phyloP scores from a whole-genome alignment of 1,284 basidiomycete species.

The Naganishia sp. region DNA sequence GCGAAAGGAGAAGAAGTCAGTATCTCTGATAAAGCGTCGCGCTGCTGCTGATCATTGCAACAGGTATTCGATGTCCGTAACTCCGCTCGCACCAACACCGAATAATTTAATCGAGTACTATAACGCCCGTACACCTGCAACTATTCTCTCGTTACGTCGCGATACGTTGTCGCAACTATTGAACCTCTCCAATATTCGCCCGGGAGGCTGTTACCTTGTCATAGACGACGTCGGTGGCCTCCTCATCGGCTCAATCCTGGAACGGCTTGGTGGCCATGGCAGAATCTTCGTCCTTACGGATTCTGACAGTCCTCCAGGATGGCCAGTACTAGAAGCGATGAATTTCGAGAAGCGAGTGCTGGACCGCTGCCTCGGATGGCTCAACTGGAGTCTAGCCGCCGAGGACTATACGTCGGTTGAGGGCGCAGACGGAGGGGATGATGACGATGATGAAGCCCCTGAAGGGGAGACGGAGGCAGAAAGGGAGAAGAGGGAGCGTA shows the following conservation, averaged over 20 bases:
- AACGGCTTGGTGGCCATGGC: slow-evolving; percentile 82
- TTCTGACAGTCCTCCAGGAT: slow-evolving; percentile 88
- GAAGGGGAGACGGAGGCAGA: slow-evolving; percentile 28
- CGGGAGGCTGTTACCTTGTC: slow-evolving; percentile 82
- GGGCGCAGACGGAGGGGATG: slow-evolving; percentile 40
- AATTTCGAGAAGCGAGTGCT: slow-evolving; percentile 72
- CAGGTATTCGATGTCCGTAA: slow-evolving; percentile 60
- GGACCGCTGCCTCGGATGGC: slow-evolving; percentile 63
- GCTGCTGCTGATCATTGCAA: slow-evolving; percentile 47
- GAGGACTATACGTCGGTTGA: slow-evolving; percentile 60
- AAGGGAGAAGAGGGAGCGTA: slow-evolving; percentile 24
- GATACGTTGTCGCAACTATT: slow-evolving; percentile 89
- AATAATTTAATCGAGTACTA: slow-evolving; percentile 85
- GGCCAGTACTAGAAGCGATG: slow-evolving; percentile 80
- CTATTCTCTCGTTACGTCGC: slow-evolving; percentile 79
- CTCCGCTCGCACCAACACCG: slow-evolving; percentile 82
- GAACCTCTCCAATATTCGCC: slow-evolving; percentile 76
- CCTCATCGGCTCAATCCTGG: slow-evolving; percentile 79
- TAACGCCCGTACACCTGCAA: slow-evolving; percentile 66
- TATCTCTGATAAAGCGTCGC: background rate
- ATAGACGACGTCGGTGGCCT: slow-evolving; percentile 92
- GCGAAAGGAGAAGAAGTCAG: slow-evolving; percentile 89
- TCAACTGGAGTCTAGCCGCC: slow-evolving; percentile 91
- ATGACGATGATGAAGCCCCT: slow-evolving; percentile 27
- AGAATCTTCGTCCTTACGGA: slow-evolving; percentile 83